Evolutionary conservation across 306 rosid species (phyloP), one percentile per base, ranked within the genome.

Genomic region (Sechiopsis laciniata): DNA sequence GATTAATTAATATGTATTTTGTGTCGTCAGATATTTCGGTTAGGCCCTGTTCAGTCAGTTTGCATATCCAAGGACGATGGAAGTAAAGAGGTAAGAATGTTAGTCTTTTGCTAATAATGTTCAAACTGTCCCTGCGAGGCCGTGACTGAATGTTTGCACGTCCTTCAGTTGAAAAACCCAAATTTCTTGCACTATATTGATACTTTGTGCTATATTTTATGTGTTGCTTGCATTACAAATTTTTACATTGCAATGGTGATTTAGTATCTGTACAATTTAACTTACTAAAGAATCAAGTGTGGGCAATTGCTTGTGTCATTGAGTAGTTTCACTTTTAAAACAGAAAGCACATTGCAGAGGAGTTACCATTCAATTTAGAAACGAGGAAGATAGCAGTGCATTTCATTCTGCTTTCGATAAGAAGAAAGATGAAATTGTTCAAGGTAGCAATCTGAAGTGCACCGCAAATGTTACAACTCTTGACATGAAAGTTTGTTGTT

Each of bases 341-440:
- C 88, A 90, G 97, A 74, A 83, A 54, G 59, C 80, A n/a, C 87
- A 80, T 78, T 82, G 95, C 7, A 86, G 74, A 66, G 98, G 89
- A 73, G 76, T 90, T 71, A 65, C 80, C 56, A 65, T 90, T 64
- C 87, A 76, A 64, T 94, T 94, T 87, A 87, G 80, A 78, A 86
- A 82, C 21, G 92, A 89, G 85, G 89, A 83, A 75, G 97, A 90
- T 55, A 83, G 94, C 79, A 83, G 17, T 7, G 92, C 85, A 54
- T 89, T 90, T 79, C 94, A 94, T 75, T 26, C 60, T 79, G 89
- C 84, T 54, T 82, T 90, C 73, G 89, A 89, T 84, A 88, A 84
- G 76, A 81, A 88, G 96, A 88, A 87, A 67, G 89, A 84, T 80
- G 59, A 11, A 78, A 71, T 57, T 78, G 78, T 46, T 82, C 83